Evolutionary conservation across 1,139 yeast genomes (phyloP), one percentile per base, ranked within the genome.

Genomic region (Pichia sp.): DNA sequence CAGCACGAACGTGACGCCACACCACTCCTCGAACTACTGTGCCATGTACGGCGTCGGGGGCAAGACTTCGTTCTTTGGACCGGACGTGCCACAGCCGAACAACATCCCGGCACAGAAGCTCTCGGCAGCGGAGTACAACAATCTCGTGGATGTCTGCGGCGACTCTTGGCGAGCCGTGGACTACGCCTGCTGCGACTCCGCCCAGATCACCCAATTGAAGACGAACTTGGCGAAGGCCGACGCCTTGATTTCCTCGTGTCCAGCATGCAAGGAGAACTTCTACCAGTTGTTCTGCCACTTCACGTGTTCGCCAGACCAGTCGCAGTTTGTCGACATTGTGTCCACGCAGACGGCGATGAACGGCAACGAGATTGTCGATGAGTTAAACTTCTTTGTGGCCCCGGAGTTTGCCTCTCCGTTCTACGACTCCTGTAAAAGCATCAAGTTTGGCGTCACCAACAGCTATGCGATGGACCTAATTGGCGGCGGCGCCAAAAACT

Each of bases 381-480:
- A 87, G 65, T 70, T 92, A 45, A 80, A 83, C 49, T 85, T 84
- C 62, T 85, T 68, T 63, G 81, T 89, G 8, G 81, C 79, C 56
- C 77, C 52, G 1, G n/a, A 11, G 1, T 81, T 81, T 72, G 96
- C 96, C 0, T 66, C 76, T 0, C 74, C 68, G 2, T 83, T 92
- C 65, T 93, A 75, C 67, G 87, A 90, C 57, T 88, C 96, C 1
- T 93, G 99, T 72, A 87, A 88, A 64, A 82, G 86, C 59, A 87
- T 93, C 67, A 90, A 92, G 70, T 92, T 93, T 68, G 84, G 93
- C 4, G 97, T 97, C 5, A 90, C 98, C 8, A 92, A 92, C 70
- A 97, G 98, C 2, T 88, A 80, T 64, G 98, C 97, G 8, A 90
- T 93, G 97, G 98, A 93, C 67, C 77, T 93, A 51, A 86, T 93